Conservation (phyloP, 208 protist species). For the Trypanosomatidae sp. region DNA sequence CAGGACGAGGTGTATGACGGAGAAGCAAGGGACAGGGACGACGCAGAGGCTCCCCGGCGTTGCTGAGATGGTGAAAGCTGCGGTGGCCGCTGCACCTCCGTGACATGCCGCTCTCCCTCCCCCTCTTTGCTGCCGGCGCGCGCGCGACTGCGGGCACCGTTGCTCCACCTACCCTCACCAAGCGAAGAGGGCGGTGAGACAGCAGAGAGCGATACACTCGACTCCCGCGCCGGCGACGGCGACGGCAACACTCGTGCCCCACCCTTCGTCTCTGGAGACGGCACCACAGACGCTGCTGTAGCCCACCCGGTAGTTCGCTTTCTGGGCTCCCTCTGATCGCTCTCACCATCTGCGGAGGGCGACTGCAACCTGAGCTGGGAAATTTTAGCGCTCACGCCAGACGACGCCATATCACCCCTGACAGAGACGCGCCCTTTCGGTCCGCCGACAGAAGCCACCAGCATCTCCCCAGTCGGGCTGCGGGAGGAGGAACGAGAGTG, state of each 20-base stretch:
- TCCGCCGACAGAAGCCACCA: neutral
- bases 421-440: neutral
- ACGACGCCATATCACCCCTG: neutral
- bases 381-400: neutral
- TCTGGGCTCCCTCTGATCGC: neutral
- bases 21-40: constrained; percentile 7
- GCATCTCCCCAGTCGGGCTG: constrained; percentile 4
- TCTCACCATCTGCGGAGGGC: neutral
- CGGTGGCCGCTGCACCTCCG: neutral
- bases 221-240: neutral
- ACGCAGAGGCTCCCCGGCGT: too few species aligned
- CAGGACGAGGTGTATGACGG: neutral
- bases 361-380: neutral
- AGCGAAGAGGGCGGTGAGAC: constrained; percentile 11
- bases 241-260: neutral
- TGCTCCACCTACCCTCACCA: neutral
- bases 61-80: neutral
- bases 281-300: constrained; percentile 1
- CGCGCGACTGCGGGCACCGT: neutral
- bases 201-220: constrained; percentile 20
- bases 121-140: neutral
- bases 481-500: constrained; percentile 4
- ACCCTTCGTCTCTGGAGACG: neutral
- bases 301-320: neutral
- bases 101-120: neutral